Evolutionary conservation across 164 flowering plant genomes (phyloP).

Genomic region (Chimonanthus praecox): DNA sequence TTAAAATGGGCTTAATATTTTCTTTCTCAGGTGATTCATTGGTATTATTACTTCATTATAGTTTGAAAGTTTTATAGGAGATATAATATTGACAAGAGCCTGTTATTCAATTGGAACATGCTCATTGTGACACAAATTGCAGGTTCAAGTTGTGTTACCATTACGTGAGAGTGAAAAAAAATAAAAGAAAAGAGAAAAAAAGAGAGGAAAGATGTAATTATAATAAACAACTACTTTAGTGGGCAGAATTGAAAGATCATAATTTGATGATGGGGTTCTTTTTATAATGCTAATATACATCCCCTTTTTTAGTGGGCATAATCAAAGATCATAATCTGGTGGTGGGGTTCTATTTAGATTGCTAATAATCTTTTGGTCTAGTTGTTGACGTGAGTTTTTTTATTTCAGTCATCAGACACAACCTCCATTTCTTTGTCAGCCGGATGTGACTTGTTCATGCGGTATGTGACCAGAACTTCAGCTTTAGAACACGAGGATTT

Average conservation of each 20-base stretch:
- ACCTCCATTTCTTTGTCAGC: slow-evolving; percentile 96
- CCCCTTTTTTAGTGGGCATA: not conserved
- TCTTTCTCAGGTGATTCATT: not conserved
- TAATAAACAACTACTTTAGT: not conserved
- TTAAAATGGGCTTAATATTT: too few species aligned
- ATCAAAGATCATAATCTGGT: too few species aligned
- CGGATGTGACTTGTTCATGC: slow-evolving; percentile 93
- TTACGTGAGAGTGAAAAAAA: too few species aligned
- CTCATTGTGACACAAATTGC: too few species aligned
- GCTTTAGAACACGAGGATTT: slow-evolving; percentile 94
- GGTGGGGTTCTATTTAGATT: not conserved
- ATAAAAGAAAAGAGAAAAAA: too few species aligned
- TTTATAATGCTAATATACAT: not conserved
- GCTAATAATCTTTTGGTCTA: not conserved
- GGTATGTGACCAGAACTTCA: slow-evolving; percentile 89
- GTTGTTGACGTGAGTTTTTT: not conserved
- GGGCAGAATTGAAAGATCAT: not conserved
- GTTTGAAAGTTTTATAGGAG: too few species aligned
- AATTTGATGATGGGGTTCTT: not conserved
- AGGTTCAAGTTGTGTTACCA: too few species aligned
- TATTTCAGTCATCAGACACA: slow-evolving; percentile 79
- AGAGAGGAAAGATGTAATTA: not conserved
- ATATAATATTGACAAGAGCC: too few species aligned
- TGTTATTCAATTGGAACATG: too few species aligned
- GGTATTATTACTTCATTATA: not conserved